Evolutionary conservation across 306 rosid species (phyloP).

Genomic region (Inga oerstediana): DNA sequence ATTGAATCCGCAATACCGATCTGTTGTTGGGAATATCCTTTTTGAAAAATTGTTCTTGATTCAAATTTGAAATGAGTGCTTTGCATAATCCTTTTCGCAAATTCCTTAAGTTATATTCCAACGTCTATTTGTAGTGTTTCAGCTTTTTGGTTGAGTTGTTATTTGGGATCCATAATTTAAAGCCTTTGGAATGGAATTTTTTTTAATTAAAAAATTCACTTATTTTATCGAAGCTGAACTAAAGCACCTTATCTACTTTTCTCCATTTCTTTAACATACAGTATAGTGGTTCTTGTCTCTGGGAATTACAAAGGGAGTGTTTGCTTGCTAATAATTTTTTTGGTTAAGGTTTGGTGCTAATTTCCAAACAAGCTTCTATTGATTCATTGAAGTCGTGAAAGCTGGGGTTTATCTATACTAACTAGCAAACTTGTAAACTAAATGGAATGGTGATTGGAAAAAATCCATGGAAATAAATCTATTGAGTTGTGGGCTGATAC

Average conservation of each 20-base stretch:
- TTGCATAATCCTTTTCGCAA: neutral
- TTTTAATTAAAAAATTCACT: neutral
- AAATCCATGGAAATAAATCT: neutral
- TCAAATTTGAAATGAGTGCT: constrained; percentile 28
- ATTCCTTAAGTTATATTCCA: neutral
- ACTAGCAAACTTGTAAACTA: neutral
- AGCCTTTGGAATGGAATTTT: neutral
- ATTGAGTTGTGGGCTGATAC: constrained; percentile 1
- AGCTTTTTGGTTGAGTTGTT: constrained; percentile 21
- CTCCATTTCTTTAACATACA: neutral
- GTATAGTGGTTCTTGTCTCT: neutral
- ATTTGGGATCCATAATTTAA: constrained; percentile 1
- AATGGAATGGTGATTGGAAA: neutral
- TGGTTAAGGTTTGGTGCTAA: neutral
- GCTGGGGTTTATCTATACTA: constrained; percentile 8
- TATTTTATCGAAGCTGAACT: neutral
- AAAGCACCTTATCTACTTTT: neutral
- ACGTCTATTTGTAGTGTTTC: neutral
- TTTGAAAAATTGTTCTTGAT: constrained; percentile 8
- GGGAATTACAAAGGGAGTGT: neutral
- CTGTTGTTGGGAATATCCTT: constrained; percentile 98
- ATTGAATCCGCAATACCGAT: constrained; percentile 95
- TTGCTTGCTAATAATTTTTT: neutral
- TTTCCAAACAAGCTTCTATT: neutral
- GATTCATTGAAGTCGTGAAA: neutral